These are phyloP conservation scores for Rhodamnia argentea DNA, from an alignment of 345 rosid species.

Conservation along the genomic window DNA sequence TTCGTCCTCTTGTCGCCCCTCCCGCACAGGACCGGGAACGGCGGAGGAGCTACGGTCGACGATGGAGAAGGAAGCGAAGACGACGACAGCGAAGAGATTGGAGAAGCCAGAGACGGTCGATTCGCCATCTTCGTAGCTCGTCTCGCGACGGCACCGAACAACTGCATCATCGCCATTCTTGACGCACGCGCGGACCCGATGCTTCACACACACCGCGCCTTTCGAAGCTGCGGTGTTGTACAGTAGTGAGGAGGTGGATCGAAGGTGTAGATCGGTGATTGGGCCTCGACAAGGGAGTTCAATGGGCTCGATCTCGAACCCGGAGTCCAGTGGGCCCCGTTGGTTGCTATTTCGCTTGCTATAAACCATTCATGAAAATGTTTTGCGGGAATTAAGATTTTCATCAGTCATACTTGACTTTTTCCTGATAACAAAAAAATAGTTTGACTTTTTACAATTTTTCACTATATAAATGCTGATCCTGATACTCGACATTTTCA, in stretches of 20 bases:
- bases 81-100: neutral
- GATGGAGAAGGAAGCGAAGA: neutral
- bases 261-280: neutral
- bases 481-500: neutral
- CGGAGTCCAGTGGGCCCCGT: neutral
- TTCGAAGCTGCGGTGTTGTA: neutral
- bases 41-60: neutral
- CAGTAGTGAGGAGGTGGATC: neutral
- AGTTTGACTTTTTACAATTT: too few species aligned
- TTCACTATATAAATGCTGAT: too few species aligned
- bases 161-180: slow-evolving; percentile 28
- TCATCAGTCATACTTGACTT: neutral
- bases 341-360: neutral
- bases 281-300: neutral
- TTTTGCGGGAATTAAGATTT: neutral
- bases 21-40: slow-evolving; percentile 34
- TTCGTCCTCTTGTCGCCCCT: slow-evolving; percentile 90
- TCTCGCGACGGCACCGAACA: neutral
- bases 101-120: neutral
- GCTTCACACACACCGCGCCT: neutral
- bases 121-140: slow-evolving; percentile 14
- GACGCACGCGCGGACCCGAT: neutral
- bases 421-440: too few species aligned
- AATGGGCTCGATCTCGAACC: neutral
- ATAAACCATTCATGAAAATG: neutral